Percentiles rank a stretch among this genome's conserved stretches.
Conservation (phyloP, 352 stramenopile genomes). For the Phytophthora pseudosyringae region DNA sequence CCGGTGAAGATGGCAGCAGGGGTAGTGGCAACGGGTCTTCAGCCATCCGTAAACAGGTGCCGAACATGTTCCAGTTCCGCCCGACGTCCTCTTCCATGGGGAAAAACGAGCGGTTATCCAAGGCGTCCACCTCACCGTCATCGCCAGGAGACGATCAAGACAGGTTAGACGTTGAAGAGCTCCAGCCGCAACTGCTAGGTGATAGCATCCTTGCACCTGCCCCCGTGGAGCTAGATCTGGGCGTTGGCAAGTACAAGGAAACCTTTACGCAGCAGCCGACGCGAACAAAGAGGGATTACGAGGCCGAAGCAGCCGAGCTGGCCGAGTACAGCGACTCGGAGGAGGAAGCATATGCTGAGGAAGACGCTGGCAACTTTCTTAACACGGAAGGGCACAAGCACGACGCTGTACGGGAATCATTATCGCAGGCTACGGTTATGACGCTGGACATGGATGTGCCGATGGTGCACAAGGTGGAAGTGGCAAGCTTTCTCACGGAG, state of each 20-base stretch:
- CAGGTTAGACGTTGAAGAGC: constrained; percentile 41
- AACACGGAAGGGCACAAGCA: constrained; percentile 32
- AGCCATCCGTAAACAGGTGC: constrained; percentile 43
- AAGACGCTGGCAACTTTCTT: constrained; percentile 45
- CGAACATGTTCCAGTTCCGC: constrained; percentile 75
- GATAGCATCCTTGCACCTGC: constrained; percentile 30
- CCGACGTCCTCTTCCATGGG: constrained; percentile 45
- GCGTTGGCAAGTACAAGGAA: constrained; percentile 67
- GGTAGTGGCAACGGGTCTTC: constrained; percentile 41
- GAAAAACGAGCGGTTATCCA: constrained; percentile 45
- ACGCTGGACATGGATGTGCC: constrained; percentile 35
- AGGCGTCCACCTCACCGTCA: constrained; percentile 42
- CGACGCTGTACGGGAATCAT: constrained; percentile 24
- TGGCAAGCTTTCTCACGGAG: constrained; percentile 57
- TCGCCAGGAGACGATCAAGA: constrained; percentile 46
- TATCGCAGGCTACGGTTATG: constrained; percentile 32
- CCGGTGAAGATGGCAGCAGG: constrained; percentile 36
- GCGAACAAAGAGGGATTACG: constrained; percentile 28
- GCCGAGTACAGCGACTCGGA: constrained; percentile 42
- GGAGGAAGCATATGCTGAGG: constrained; percentile 22
- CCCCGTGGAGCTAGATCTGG: constrained; percentile 50
- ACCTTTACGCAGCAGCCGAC: constrained; percentile 28
- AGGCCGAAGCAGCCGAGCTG: constrained; percentile 42
- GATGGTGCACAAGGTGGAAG: constrained; percentile 49
- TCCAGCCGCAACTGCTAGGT: constrained; percentile 37